Conservation (phyloP, 805 yeast genomes). For the Myxozyma geophila region DNA sequence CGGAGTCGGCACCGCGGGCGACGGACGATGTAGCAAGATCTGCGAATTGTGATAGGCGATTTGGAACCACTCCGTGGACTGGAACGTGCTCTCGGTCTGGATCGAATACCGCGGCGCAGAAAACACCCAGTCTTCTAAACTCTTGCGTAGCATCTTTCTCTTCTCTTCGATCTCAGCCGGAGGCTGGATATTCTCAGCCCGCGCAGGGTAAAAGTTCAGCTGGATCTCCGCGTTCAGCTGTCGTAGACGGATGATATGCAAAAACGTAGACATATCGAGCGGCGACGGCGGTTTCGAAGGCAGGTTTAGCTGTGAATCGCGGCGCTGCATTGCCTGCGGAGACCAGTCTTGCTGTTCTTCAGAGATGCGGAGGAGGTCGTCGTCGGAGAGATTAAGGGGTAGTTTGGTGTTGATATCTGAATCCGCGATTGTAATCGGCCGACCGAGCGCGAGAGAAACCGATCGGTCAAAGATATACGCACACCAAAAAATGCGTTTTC, state of each 20-base stretch:
- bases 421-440: slow-evolving; percentile 87
- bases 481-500: slow-evolving; percentile 84
- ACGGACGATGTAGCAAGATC: slow-evolving; percentile 66
- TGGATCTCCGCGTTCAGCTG: slow-evolving; percentile 77
- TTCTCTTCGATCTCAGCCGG: slow-evolving; percentile 52
- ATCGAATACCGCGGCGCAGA: slow-evolving; percentile 57
- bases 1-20: slow-evolving; percentile 65
- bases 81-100: slow-evolving; percentile 72
- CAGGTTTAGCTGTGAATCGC: not conserved
- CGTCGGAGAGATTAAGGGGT: slow-evolving; percentile 65
- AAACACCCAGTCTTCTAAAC: slow-evolving; percentile 65
- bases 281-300: slow-evolving; percentile 43
- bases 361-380: slow-evolving; percentile 8
- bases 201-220: slow-evolving; percentile 65
- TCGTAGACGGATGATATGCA: slow-evolving; percentile 68
- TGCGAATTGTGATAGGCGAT: slow-evolving; percentile 65
- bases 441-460: slow-evolving; percentile 77
- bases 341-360: slow-evolving; percentile 15
- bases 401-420: slow-evolving; percentile 69
- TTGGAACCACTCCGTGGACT: slow-evolving; percentile 59
- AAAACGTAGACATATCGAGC: slow-evolving; percentile 67
- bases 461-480: slow-evolving; percentile 78
- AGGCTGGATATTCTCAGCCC: slow-evolving; percentile 66
- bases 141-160: slow-evolving; percentile 55
- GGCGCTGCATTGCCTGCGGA: slow-evolving; percentile 7